Percentiles rank a stretch among this genome's conserved stretches.
These are phyloP conservation scores for Diospyros kaki DNA, from an alignment of 148 eudicot genomes.

Conservation along the genomic window DNA sequence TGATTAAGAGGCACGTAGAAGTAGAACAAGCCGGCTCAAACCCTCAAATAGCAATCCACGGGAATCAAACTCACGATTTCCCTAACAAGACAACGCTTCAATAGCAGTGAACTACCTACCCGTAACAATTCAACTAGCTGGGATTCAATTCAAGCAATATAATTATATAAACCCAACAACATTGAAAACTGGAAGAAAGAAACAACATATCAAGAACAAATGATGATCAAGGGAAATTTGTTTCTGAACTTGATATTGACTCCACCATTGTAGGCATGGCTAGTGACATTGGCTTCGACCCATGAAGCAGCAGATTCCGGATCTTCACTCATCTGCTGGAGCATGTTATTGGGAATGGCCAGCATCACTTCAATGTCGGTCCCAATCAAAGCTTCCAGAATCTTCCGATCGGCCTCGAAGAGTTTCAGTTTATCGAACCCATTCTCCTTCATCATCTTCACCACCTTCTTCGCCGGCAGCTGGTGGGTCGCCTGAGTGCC, in stretches of 20 bases:
- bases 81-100: too few species aligned
- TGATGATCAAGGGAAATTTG: not conserved
- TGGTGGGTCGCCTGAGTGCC: slow-evolving; percentile 84
- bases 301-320: slow-evolving; percentile 59
- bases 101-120: too few species aligned
- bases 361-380: slow-evolving; percentile 78
- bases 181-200: not conserved
- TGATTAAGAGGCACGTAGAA: not conserved
- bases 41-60: too few species aligned
- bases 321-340: slow-evolving; percentile 60
- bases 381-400: slow-evolving; percentile 65
- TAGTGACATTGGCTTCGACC: slow-evolving; percentile 82
- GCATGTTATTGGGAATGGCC: slow-evolving; percentile 85
- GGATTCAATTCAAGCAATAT: too few species aligned
- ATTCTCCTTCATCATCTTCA: slow-evolving; percentile 70
- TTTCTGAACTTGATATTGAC: slow-evolving; percentile 69
- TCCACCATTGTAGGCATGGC: slow-evolving; percentile 65
- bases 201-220: not conserved
- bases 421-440: slow-evolving; percentile 84
- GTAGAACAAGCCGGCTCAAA: not conserved
- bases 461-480: slow-evolving; percentile 62
- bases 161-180: not conserved
- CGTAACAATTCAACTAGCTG: too few species aligned
- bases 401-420: slow-evolving; percentile 74
- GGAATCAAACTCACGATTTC: too few species aligned